Conservation (phyloP, 2,329 filamentous ascomycete species). For the Penicillium griseofulvum region DNA sequence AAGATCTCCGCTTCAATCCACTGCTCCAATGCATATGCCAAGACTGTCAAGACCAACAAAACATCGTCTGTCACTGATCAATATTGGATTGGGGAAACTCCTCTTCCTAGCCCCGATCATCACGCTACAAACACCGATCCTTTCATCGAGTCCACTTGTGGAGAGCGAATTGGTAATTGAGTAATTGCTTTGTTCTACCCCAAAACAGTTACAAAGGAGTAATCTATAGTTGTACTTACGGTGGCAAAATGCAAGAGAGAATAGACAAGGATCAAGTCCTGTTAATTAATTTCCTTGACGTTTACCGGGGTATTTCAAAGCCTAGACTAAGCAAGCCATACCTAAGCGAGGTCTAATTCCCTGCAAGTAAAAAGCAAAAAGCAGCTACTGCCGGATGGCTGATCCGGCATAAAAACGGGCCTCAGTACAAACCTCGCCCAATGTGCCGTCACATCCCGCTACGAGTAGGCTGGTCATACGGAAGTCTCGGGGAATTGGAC, state of each 20-base stretch:
- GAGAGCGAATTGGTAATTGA: not conserved
- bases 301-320: not conserved
- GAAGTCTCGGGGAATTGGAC: not conserved
- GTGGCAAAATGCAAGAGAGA: not conserved
- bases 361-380: not conserved
- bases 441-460: not conserved
- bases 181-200: not conserved
- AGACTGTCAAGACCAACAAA: conserved; percentile 5
- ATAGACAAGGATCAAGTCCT: not conserved
- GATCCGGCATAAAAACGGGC: not conserved
- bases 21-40: not conserved
- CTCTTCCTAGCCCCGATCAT: not conserved
- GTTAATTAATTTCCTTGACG: not conserved
- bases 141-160: not conserved
- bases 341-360: not conserved
- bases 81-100: not conserved
- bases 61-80: not conserved
- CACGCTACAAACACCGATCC: not conserved
- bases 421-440: not conserved
- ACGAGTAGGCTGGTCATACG: not conserved
- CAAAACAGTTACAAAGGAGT: not conserved
- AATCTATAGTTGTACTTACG: not conserved
- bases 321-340: not conserved
- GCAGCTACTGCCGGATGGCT: not conserved
- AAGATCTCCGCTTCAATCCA: not conserved